Conservation (phyloP, 345 rosid species). For the Cochlearia excelsa region DNA sequence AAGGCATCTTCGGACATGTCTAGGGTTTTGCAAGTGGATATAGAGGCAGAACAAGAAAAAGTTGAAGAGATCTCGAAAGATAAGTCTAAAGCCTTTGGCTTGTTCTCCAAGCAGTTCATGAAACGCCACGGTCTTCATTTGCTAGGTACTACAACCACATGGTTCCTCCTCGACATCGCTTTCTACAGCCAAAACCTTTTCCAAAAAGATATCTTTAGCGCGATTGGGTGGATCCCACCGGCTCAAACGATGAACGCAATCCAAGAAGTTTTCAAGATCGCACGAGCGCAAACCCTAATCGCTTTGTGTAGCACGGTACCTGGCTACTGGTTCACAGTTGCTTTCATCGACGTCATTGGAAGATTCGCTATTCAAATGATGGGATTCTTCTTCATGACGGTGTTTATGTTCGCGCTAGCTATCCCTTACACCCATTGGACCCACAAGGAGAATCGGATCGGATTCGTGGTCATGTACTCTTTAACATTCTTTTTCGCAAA, state of each 20-base stretch:
- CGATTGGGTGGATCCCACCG: conserved; percentile 26
- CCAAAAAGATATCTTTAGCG: conserved; percentile 53
- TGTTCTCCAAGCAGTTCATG: conserved; percentile 56
- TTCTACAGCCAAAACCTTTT: conserved; percentile 48
- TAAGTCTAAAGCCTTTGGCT: conserved; percentile 28
- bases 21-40: conserved; percentile 38
- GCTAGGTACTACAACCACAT: conserved; percentile 47
- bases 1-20: conserved; percentile 39
- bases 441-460: conserved; percentile 60
- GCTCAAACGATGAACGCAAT: conserved; percentile 28
- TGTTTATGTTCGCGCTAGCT: conserved; percentile 48
- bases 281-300: too few species aligned
- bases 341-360: conserved; percentile 62
- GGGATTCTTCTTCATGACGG: conserved; percentile 67
- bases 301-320: conserved; percentile 38
- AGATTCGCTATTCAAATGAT: conserved; percentile 56
- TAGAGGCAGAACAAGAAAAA: conserved; percentile 28
- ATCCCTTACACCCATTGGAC: conserved; percentile 63
- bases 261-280: conserved; percentile 18
- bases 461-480: conserved; percentile 69
- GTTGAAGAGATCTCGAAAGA: conserved; percentile 14
- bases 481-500: conserved; percentile 87
- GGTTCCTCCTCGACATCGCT: conserved; percentile 48
- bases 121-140: conserved; percentile 63
- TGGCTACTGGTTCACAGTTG: conserved; percentile 68